Percentiles rank a stretch among this genome's conserved stretches.
These are phyloP conservation scores for Chalciporus piperatus DNA, from an alignment of 768 basidiomycete genomes.

Conservation along the genomic window DNA sequence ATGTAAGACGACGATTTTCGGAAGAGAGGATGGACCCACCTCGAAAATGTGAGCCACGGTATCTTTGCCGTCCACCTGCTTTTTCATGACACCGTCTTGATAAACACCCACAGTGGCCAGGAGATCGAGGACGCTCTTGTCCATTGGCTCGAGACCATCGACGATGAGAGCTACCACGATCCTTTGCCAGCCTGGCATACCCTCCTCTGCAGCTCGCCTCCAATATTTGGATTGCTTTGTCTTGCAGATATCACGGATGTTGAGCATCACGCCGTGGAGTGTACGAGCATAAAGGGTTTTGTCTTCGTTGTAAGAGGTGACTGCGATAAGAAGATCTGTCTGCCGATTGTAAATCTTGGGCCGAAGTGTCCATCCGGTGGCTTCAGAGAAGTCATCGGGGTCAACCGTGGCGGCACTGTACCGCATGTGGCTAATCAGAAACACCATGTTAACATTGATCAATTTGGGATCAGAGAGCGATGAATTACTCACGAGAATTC, in stretches of 20 bases:
- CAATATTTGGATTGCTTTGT: constrained; percentile 94
- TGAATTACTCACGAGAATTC: constrained; percentile 79
- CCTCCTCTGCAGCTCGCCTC: constrained; percentile 79
- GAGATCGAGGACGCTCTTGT: constrained; percentile 89
- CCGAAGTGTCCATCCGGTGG: constrained; percentile 81
- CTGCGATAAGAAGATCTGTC: constrained; percentile 91
- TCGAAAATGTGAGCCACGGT: constrained; percentile 95
- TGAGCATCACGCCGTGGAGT: constrained; percentile 94
- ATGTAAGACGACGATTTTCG: constrained; percentile 3
- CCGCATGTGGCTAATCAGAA: constrained; percentile 69
- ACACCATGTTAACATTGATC: not conserved
- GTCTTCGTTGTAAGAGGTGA: constrained; percentile 93
- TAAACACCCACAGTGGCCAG: constrained; percentile 90
- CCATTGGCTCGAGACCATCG: constrained; percentile 93
- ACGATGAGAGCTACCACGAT: constrained; percentile 89
- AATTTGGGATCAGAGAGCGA: not conserved
- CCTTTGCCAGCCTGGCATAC: constrained; percentile 84
- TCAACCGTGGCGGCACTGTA: constrained; percentile 92
- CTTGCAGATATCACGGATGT: constrained; percentile 96
- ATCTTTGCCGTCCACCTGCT: constrained; percentile 83
- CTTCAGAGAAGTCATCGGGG: constrained; percentile 82
- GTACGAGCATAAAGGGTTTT: constrained; percentile 90
- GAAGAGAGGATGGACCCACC: constrained; percentile 39
- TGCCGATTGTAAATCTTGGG: constrained; percentile 82
- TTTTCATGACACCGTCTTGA: constrained; percentile 95